Percentiles rank a stretch among this genome's conserved stretches.
Evolutionary conservation across 768 basidiomycete genomes (phyloP).

Genomic region (Phallus indusiatus): DNA sequence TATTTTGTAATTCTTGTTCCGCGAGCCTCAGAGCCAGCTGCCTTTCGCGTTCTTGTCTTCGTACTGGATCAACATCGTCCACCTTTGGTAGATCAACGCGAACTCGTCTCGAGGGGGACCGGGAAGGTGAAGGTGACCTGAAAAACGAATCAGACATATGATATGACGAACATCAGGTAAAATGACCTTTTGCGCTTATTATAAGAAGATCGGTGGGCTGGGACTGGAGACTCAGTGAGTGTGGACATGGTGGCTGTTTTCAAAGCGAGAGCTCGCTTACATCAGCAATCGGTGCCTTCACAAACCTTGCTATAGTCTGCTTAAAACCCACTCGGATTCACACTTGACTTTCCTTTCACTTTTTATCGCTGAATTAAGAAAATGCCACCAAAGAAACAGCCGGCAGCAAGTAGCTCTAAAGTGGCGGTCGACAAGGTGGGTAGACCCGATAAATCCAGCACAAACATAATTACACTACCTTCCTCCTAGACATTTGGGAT

Average conservation of each 20-base stretch:
- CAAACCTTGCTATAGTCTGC: too few relatives aligned
- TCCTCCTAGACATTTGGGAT: conserved; percentile 68
- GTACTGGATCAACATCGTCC: conserved; percentile 66
- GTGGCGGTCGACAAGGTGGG: conserved; percentile 75
- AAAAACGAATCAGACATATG: conserved; percentile 11
- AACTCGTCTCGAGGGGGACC: conserved; percentile 13
- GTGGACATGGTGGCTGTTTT: conserved; percentile 6
- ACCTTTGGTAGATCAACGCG: conserved; percentile 40
- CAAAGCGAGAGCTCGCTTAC: background rate
- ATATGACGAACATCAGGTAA: background rate
- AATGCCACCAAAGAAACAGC: conserved; percentile 82
- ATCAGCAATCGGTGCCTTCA: too few relatives aligned
- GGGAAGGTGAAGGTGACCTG: conserved; percentile 23
- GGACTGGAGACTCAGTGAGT: conserved; percentile 5
- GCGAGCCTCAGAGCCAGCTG: conserved; percentile 66
- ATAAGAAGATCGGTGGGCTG: conserved; percentile 1
- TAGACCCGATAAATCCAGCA: conserved; percentile 21
- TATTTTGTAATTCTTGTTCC: conserved; percentile 58
- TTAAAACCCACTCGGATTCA: too few relatives aligned
- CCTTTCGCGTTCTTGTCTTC: conserved; percentile 67
- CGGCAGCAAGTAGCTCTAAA: conserved; percentile 48
- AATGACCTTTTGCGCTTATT: conserved; percentile 7
- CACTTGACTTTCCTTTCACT: background rate
- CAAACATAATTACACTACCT: conserved; percentile 17
- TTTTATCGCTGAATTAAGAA: background rate